These are phyloP conservation scores for Crucihimalaya himalaica DNA, from an alignment of 345 rosid genomes.

Conservation along the genomic window DNA sequence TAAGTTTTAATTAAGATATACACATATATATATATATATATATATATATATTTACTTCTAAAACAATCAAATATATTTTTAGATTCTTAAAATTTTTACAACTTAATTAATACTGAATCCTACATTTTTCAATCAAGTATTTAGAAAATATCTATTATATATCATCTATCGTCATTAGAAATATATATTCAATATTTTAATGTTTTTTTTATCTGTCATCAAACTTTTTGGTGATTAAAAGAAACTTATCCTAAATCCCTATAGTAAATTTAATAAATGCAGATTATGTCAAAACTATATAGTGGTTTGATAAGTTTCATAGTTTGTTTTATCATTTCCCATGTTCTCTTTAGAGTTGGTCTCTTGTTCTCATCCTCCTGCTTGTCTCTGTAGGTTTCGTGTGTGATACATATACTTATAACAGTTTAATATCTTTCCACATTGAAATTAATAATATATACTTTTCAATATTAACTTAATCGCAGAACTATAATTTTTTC, in stretches of 20 bases:
- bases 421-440: slow-evolving; percentile 14
- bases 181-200: background rate
- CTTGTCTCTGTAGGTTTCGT: slow-evolving; percentile 21
- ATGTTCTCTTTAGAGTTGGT: slow-evolving; percentile 35
- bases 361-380: slow-evolving; percentile 32
- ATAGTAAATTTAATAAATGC: slow-evolving; percentile 2
- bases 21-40: no score
- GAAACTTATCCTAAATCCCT: slow-evolving; percentile 9
- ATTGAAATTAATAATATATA: background rate
- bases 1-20: background rate
- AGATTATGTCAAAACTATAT: slow-evolving; percentile 21
- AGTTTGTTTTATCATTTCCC: slow-evolving; percentile 23
- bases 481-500: background rate
- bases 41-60: no score
- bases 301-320: slow-evolving; percentile 16
- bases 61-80: no score
- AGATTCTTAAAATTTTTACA: no score
- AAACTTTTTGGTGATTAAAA: background rate
- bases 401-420: slow-evolving; percentile 10
- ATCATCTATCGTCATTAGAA: background rate
- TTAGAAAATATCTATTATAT: background rate
- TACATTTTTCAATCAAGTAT: background rate
- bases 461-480: background rate
- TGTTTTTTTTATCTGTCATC: background rate
- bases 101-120: background rate